A percentile compares a stretch with the other conserved stretches of the same genome.
phyloP scores from a whole-genome alignment of 1,284 basidiomycete species.

The Phaffia rhodozyma region DNA sequence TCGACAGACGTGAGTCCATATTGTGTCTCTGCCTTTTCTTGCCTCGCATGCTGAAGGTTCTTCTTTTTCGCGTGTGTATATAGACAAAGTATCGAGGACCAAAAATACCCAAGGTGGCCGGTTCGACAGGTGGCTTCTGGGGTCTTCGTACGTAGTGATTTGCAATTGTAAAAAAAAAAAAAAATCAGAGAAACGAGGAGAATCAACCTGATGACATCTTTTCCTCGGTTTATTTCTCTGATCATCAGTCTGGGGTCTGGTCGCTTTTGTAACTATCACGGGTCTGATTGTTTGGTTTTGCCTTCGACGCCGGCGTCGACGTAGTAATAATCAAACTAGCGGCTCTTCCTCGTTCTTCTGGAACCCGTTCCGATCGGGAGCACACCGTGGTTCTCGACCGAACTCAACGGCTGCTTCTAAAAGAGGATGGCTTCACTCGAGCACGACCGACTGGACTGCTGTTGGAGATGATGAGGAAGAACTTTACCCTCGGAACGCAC shows the following conservation, averaged over 20 bases:
- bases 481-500: neutral
- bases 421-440: conserved; percentile 3
- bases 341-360: conserved; percentile 6
- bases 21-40: no score
- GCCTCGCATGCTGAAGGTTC: no score
- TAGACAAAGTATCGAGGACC: conserved; percentile 10
- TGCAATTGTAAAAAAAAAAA: no score
- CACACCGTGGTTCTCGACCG: no score
- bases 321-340: neutral
- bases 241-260: conserved; percentile 20
- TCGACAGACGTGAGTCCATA: no score
- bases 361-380: neutral
- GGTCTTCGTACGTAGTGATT: conserved; percentile 5
- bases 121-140: conserved; percentile 15
- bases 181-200: no score
- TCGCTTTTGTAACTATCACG: conserved; percentile 18
- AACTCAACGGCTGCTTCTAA: neutral
- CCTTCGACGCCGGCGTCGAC: conserved; percentile 20
- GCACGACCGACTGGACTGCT: neutral
- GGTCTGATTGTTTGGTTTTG: conserved; percentile 19
- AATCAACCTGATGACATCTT: neutral
- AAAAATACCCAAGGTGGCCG: conserved; percentile 5
- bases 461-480: conserved; percentile 10
- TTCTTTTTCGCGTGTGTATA: neutral
- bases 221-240: neutral